Percentiles rank a stretch among this genome's conserved stretches.
Conservation (phyloP, 2,329 filamentous ascomycete species). For the Apiospora marii region DNA sequence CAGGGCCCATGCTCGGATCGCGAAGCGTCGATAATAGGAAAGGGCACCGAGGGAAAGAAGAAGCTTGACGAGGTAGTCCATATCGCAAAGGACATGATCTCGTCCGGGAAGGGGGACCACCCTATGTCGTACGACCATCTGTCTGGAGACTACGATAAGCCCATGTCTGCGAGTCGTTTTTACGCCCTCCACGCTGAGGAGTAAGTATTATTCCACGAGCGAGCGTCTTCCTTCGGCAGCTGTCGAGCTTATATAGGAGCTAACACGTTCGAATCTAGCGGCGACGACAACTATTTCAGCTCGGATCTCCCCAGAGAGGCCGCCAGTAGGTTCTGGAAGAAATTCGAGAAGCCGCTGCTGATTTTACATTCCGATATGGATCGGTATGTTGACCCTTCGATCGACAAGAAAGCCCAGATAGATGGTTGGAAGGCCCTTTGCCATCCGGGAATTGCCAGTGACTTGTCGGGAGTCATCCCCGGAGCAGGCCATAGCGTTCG, state of each 20-base stretch:
- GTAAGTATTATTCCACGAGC: constrained; percentile 42
- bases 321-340: not conserved
- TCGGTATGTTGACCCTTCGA: constrained; percentile 1
- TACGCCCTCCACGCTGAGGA: constrained; percentile 57
- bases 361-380: constrained; percentile 12
- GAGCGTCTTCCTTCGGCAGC: too few species aligned
- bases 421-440: constrained; percentile 19
- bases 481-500: constrained; percentile 18
- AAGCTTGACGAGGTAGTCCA: constrained; percentile 54
- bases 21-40: constrained; percentile 62
- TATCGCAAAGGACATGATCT: constrained; percentile 62
- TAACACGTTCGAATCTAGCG: constrained; percentile 48
- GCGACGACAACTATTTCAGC: constrained; percentile 90
- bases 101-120: constrained; percentile 60
- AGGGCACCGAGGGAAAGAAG: constrained; percentile 45
- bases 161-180: constrained; percentile 62
- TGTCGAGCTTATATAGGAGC: not conserved
- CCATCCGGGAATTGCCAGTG: constrained; percentile 3
- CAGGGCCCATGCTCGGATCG: constrained; percentile 84
- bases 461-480: constrained; percentile 14
- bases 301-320: constrained; percentile 62
- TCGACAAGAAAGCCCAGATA: constrained; percentile 16
- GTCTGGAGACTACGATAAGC: constrained; percentile 49
- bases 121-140: constrained; percentile 59
- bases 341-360: constrained; percentile 12